A percentile compares a stretch with the other conserved stretches of the same genome.
Evolutionary conservation across 2,329 filamentous ascomycete genomes (phyloP).

Genomic region (Claviceps humidiphila): DNA sequence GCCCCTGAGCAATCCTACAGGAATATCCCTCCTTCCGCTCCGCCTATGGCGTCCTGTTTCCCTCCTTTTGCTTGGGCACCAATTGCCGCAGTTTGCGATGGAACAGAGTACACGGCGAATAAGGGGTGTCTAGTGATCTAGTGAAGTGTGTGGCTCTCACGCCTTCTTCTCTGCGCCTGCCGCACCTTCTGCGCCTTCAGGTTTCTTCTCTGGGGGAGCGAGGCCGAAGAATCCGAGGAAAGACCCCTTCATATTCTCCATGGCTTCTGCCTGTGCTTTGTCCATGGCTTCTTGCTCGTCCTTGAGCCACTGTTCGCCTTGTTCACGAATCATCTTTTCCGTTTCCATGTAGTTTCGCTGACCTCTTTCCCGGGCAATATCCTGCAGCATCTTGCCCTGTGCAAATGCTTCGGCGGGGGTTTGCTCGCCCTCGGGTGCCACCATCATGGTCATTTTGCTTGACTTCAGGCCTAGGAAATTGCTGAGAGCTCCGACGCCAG

Average conservation of each 20-base stretch:
- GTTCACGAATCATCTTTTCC: slow-evolving; percentile 82
- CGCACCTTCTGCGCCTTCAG: slow-evolving; percentile 3
- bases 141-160: slow-evolving; percentile 1
- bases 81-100: not conserved
- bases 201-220: slow-evolving; percentile 1
- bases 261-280: slow-evolving; percentile 77
- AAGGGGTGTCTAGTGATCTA: not conserved
- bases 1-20: not conserved
- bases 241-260: slow-evolving; percentile 81
- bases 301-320: slow-evolving; percentile 90
- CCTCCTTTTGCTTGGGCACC: not conserved
- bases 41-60: not conserved
- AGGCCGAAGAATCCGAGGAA: slow-evolving; percentile 30
- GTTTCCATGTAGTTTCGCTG: slow-evolving; percentile 80
- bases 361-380: slow-evolving; percentile 83
- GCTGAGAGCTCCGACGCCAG: slow-evolving; percentile 55
- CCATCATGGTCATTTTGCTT: slow-evolving; percentile 47
- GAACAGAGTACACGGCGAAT: not conserved
- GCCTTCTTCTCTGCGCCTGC: slow-evolving; percentile 9
- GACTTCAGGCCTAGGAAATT: slow-evolving; percentile 68
- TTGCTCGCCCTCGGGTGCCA: slow-evolving; percentile 51
- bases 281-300: slow-evolving; percentile 84
- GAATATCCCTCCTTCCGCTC: too few species aligned
- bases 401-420: slow-evolving; percentile 64
- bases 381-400: slow-evolving; percentile 93